These are phyloP conservation scores for Fraxinus ornus DNA, from an alignment of 305 asterid genomes.

Conservation along the genomic window DNA sequence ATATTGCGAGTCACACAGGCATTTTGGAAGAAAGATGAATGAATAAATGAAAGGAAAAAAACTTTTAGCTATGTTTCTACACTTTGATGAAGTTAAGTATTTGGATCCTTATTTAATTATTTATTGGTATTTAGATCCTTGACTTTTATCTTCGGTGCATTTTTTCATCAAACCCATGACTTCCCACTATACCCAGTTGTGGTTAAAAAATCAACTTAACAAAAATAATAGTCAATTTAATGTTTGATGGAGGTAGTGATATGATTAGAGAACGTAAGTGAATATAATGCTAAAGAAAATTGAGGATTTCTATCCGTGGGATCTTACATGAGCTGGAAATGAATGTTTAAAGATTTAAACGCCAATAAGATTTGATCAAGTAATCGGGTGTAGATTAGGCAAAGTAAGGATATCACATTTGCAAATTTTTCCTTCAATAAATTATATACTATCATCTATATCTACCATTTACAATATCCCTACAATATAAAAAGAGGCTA, in stretches of 20 bases:
- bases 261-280: background rate
- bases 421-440: background rate
- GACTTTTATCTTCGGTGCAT: background rate
- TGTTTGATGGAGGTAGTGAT: too few species aligned
- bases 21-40: background rate
- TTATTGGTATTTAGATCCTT: background rate
- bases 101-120: background rate
- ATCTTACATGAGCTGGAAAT: background rate
- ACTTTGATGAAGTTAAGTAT: background rate
- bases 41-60: background rate
- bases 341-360: background rate
- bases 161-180: background rate
- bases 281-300: too few species aligned
- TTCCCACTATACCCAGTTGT: background rate
- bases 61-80: background rate
- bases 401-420: background rate
- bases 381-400: background rate
- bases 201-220: background rate
- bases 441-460: background rate
- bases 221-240: too few species aligned
- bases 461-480: too few species aligned
- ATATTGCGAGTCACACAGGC: background rate
- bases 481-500: too few species aligned
- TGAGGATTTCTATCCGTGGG: background rate
- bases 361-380: background rate